Conservation (phyloP, 2,329 filamentous ascomycete species). For the Colletotrichum sp. region DNA sequence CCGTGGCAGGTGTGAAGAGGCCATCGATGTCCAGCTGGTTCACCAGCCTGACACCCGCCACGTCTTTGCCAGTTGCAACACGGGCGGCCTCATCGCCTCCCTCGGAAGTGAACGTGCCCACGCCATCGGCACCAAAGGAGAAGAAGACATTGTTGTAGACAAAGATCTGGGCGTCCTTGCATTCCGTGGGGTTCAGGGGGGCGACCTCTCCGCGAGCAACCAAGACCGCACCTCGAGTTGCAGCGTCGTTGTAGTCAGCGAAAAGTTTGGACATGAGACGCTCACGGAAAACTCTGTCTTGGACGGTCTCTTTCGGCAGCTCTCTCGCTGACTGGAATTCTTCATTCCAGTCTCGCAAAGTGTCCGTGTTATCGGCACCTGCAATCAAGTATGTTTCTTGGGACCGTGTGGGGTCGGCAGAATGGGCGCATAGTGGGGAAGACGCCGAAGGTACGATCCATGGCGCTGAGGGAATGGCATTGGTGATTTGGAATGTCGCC, state of each 20-base stretch:
- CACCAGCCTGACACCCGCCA: slow-evolving; percentile 89
- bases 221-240: slow-evolving; percentile 87
- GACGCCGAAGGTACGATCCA: slow-evolving; percentile 82
- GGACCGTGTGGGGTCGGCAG: slow-evolving; percentile 83
- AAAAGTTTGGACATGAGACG: slow-evolving; percentile 94
- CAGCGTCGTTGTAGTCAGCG: slow-evolving; percentile 96
- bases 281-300: slow-evolving; percentile 95
- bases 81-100: slow-evolving; percentile 96
- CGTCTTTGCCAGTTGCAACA: slow-evolving; percentile 96
- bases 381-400: slow-evolving; percentile 92
- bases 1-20: slow-evolving; percentile 92
- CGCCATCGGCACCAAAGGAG: slow-evolving; percentile 96
- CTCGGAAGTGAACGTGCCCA: slow-evolving; percentile 95
- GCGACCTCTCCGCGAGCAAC: slow-evolving; percentile 93
- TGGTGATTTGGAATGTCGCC: slow-evolving; percentile 93
- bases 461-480: slow-evolving; percentile 88
- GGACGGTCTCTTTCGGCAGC: slow-evolving; percentile 89
- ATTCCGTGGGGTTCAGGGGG: slow-evolving; percentile 93
- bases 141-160: slow-evolving; percentile 99
- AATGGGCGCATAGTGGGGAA: slow-evolving; percentile 71
- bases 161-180: slow-evolving; percentile 93
- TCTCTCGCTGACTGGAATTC: slow-evolving; percentile 98
- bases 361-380: slow-evolving; percentile 93
- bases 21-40: slow-evolving; percentile 97
- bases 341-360: slow-evolving; percentile 97